Conservation (phyloP, 2,329 filamentous ascomycete genomes). For the Colletotrichum sp. region DNA sequence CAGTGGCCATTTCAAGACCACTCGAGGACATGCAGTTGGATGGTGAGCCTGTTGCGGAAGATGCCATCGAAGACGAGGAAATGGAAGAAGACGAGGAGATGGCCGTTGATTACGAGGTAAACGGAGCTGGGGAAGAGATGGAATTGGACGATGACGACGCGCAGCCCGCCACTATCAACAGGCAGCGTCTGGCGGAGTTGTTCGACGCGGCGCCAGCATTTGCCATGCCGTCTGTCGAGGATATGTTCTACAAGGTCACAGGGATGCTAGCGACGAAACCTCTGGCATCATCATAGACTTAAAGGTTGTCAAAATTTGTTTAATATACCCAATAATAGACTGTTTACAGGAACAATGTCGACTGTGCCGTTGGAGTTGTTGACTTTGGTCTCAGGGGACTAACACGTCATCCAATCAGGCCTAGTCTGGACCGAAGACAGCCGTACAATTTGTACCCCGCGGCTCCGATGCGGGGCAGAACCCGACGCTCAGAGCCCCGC, state of each 20-base stretch:
- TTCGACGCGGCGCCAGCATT: conserved; percentile 74
- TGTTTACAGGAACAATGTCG: neutral
- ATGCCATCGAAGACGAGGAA: conserved; percentile 30
- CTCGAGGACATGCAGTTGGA: conserved; percentile 57
- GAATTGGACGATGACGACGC: conserved; percentile 54
- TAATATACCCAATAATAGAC: conserved; percentile 24
- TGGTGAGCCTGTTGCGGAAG: conserved; percentile 24
- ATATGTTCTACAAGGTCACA: conserved; percentile 77
- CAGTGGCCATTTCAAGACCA: conserved; percentile 58
- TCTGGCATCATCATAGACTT: conserved; percentile 28
- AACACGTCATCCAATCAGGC: neutral
- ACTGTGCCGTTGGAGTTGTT: neutral
- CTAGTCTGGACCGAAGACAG: neutral
- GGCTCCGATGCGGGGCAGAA: conserved; percentile 8
- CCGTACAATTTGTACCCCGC: neutral
- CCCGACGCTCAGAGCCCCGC: neutral
- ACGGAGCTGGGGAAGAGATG: conserved; percentile 41
- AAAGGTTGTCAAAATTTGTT: conserved; percentile 4
- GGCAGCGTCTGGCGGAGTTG: conserved; percentile 71
- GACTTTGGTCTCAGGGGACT: neutral
- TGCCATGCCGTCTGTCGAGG: conserved; percentile 73
- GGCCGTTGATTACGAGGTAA: conserved; percentile 45
- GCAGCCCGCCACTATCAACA: conserved; percentile 66
- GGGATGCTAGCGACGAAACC: conserved; percentile 66
- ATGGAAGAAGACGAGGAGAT: conserved; percentile 43